phyloP scores from a whole-genome alignment of 2,329 filamentous ascomycete genomes.

The Lasiodiplodia hormozganensis region DNA sequence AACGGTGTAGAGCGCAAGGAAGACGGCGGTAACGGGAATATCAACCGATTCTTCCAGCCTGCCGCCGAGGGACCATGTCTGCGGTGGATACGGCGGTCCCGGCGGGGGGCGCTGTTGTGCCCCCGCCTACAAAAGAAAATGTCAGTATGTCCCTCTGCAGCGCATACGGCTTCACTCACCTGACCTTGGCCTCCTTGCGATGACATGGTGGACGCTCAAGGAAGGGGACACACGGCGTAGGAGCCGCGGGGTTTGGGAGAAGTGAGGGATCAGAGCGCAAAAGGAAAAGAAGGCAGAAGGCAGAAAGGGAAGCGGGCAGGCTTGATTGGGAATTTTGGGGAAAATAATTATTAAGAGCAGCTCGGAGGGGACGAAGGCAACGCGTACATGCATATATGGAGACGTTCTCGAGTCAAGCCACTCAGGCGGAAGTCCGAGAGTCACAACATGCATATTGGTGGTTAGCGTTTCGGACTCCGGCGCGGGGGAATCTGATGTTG shows the following conservation, averaged over 20 bases:
- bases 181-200: conserved; percentile 9
- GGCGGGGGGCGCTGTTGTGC: neutral
- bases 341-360: conserved; percentile 1
- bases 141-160: neutral
- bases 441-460: conserved; percentile 4
- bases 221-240: neutral
- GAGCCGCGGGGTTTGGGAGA: neutral
- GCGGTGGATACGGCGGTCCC: conserved; percentile 39
- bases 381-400: conserved; percentile 24
- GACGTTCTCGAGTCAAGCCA: neutral
- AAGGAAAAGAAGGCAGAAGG: neutral
- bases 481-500: conserved; percentile 26
- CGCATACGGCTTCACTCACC: neutral
- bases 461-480: conserved; percentile 25
- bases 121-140: neutral
- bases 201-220: conserved; percentile 19
- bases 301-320: neutral
- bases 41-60: conserved; percentile 45
- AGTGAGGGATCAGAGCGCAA: neutral
- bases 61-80: conserved; percentile 47
- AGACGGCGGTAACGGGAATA: conserved; percentile 50
- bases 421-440: conserved; percentile 17
- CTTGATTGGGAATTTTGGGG: neutral
- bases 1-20: conserved; percentile 50
- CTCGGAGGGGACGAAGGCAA: neutral